Conservation (phyloP, 1,284 basidiomycete species). For the Fomes fomentarius region DNA sequence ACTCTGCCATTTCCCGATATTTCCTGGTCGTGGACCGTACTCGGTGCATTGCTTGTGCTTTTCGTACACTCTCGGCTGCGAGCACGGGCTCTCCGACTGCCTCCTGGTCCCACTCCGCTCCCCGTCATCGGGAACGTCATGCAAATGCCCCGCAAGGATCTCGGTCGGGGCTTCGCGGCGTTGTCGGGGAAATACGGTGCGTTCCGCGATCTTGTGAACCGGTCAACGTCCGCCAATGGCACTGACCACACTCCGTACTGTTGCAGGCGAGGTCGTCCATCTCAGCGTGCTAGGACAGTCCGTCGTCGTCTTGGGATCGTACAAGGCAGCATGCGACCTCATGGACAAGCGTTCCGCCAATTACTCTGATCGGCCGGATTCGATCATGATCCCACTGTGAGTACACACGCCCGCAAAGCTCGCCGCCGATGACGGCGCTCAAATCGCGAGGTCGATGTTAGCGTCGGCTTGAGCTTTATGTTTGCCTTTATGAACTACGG, state of each 20-base stretch:
- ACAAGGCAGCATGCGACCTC: conserved; percentile 15
- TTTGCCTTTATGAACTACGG: conserved; percentile 10
- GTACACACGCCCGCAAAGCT: neutral
- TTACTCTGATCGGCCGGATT: conserved; percentile 14
- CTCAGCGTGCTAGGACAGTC: conserved; percentile 6
- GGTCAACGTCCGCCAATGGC: too few relatives aligned
- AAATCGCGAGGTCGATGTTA: neutral
- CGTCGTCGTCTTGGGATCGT: conserved; percentile 15
- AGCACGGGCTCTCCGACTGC: neutral
- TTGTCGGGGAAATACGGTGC: conserved; percentile 7
- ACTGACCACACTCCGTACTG: too few relatives aligned
- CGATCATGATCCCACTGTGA: conserved; percentile 13
- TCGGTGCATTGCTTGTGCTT: too few relatives aligned
- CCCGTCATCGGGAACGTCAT: conserved; percentile 15
- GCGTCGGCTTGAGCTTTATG: neutral
- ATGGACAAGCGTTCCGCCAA: conserved; percentile 19
- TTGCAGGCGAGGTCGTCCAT: conserved; percentile 8
- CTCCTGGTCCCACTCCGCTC: conserved; percentile 14
- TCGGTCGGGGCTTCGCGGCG: neutral
- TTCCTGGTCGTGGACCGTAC: too few relatives aligned
- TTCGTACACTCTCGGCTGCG: too few relatives aligned
- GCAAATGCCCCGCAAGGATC: conserved; percentile 8
- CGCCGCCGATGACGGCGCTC: neutral
- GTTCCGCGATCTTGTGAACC: too few relatives aligned
- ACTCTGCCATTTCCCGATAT: too few relatives aligned